Conservation (phyloP, 805 yeast genomes). For the Cyberlindnera xishuangbannaensis region DNA sequence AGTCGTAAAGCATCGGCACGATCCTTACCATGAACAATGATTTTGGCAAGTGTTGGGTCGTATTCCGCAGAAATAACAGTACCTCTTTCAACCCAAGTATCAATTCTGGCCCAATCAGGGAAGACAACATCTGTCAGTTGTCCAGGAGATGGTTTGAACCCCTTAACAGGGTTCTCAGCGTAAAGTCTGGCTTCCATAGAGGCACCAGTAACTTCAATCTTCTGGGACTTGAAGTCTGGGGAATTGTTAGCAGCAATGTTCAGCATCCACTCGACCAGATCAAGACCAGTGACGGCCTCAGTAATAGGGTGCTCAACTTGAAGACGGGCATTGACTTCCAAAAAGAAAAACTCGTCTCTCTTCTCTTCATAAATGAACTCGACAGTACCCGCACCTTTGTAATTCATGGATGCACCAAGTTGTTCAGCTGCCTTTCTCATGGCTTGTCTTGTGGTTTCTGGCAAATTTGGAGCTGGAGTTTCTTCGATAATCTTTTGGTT, state of each 20-base stretch:
- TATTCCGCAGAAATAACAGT: conserved; percentile 86
- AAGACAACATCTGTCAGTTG: conserved; percentile 78
- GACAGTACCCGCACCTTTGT: conserved; percentile 96
- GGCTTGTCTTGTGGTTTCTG: conserved; percentile 64
- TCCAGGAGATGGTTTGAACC: conserved; percentile 95
- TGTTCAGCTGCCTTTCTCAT: conserved; percentile 85
- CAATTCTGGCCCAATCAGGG: conserved; percentile 91
- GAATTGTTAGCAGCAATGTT: conserved; percentile 84
- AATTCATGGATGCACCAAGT: conserved; percentile 74
- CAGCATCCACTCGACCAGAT: conserved; percentile 96
- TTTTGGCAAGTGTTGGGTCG: conserved; percentile 94
- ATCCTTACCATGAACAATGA: conserved; percentile 89
- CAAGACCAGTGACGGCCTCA: conserved; percentile 90
- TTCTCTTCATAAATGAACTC: conserved; percentile 87
- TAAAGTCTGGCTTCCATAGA: conserved; percentile 95
- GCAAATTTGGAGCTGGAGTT: conserved; percentile 94
- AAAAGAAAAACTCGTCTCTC: conserved; percentile 85
- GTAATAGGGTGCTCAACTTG: conserved; percentile 99
- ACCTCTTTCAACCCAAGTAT: conserved; percentile 91
- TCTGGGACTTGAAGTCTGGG: conserved; percentile 60
- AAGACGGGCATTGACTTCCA: conserved; percentile 93
- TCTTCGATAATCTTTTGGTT: conserved; percentile 96
- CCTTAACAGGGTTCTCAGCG: conserved; percentile 96
- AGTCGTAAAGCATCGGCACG: conserved; percentile 78
- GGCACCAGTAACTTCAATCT: conserved; percentile 68